Evolutionary conservation across 768 basidiomycete genomes (phyloP), one percentile per base, ranked within the genome.

Genomic region (Lactarius sp.): DNA sequence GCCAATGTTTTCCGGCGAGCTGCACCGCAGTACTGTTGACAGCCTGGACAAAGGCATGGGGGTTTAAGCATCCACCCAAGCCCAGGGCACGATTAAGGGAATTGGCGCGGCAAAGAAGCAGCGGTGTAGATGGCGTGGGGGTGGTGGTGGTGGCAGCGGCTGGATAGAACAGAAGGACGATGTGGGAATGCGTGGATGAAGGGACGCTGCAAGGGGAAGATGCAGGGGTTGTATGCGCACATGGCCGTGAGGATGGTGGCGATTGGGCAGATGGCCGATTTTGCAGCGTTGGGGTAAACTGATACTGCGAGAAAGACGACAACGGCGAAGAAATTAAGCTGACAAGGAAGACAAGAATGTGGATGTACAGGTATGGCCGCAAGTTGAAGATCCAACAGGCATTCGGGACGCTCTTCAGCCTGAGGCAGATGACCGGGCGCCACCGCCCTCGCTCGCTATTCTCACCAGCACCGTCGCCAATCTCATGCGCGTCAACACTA

Each of bases 201-300:
- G 27, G 62, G 54, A 27, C 62, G 52, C 2, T 36, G 46, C 20
- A 14, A 2, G 6, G 22, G 12, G 49, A 51, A 39, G 37, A 59
- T 53, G 51, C 52, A 22, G 27, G 36, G 33, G 13, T n/a, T 58
- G 52, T 53, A 59, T 34, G n/a, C 57, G 27, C 56, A 46, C 14
- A n/a, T 59, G 52, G 52, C 51, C 33, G 31, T 41, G 13, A 10
- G 12, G 39, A 10, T 44, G 9, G 31, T 37, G 10, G 8, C 5
- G 27, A 44, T 9, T 7, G 51, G 34, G 0, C n/a, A 31, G 42
- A 53, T 31, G 47, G 33, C 39, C 16, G 34, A 10, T 10, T 1
- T 37, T 37, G 36, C 7, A 1, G 36, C 6, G 22, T 16, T 27
- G 12, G 27, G 20, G 36, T 14, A 52, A 33, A 36, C 50, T 36